These are phyloP conservation scores for Populus tomentosa DNA, from an alignment of 441 rosid genomes.

Conservation along the genomic window DNA sequence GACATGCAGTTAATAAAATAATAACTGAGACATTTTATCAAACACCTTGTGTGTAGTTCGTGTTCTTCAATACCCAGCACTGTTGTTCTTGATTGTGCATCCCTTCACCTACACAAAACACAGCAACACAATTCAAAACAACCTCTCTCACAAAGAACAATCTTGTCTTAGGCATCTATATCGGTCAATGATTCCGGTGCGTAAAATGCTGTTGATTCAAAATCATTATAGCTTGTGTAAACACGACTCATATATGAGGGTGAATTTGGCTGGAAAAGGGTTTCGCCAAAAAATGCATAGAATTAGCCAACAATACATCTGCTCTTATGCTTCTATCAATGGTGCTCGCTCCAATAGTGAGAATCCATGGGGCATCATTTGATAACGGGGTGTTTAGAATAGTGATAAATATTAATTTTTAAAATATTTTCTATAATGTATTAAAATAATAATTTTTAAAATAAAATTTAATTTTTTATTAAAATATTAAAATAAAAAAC, in stretches of 20 bases:
- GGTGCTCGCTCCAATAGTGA: constrained; percentile 56
- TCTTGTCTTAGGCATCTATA: constrained; percentile 40
- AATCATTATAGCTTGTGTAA: constrained; percentile 33
- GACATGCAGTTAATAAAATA: too few relatives aligned
- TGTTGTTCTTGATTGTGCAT: too few relatives aligned
- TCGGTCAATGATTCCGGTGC: constrained; percentile 30
- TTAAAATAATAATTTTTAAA: too few relatives aligned
- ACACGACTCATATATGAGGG: constrained; percentile 38
- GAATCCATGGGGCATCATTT: constrained; percentile 51
- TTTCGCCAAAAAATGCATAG: constrained; percentile 37
- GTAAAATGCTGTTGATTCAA: constrained; percentile 30
- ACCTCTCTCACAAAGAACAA: constrained; percentile 36
- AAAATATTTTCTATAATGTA: too few relatives aligned
- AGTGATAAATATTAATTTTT: too few relatives aligned
- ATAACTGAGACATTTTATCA: too few relatives aligned
- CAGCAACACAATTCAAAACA: neutral
- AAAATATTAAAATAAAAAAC: too few relatives aligned
- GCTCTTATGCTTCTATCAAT: constrained; percentile 46
- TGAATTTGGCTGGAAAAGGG: constrained; percentile 50
- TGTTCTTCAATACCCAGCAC: too few relatives aligned
- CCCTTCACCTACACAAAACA: too few relatives aligned
- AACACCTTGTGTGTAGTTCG: too few relatives aligned
- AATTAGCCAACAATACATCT: constrained; percentile 52
- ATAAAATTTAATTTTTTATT: too few relatives aligned
- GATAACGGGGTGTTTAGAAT: constrained; percentile 5